These are phyloP conservation scores for Stachybotrys echinatus DNA, from an alignment of 2,329 filamentous ascomycete genomes.

Conservation along the genomic window DNA sequence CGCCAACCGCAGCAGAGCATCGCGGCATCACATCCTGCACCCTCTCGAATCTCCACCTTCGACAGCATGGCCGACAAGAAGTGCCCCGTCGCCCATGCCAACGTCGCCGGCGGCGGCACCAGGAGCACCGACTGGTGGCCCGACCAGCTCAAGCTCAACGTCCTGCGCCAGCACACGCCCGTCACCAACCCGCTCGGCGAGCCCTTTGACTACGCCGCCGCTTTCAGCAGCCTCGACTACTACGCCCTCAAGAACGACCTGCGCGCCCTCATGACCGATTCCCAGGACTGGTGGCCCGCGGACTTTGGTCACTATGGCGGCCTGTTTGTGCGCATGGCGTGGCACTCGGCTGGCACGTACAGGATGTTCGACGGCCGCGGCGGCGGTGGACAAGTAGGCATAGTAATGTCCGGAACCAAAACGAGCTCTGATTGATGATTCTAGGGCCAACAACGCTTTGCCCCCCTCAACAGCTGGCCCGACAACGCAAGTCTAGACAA, in stretches of 20 bases:
- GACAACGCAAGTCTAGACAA: conserved; percentile 77
- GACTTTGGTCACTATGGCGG: conserved; percentile 79
- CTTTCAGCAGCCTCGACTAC: conserved; percentile 58
- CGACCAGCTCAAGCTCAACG: conserved; percentile 59
- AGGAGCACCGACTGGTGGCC: conserved; percentile 73
- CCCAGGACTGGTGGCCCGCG: conserved; percentile 76
- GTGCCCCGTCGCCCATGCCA: conserved; percentile 11
- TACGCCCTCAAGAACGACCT: conserved; percentile 65
- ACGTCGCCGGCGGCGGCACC: conserved; percentile 58
- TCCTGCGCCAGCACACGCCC: conserved; percentile 66
- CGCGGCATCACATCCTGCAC: too few species aligned
- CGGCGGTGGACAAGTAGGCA: conserved; percentile 49
- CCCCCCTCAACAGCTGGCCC: conserved; percentile 75
- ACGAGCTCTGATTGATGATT: not conserved
- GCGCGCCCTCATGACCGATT: conserved; percentile 67
- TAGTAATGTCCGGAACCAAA: not conserved
- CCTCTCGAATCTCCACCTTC: too few species aligned
- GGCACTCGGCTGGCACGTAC: conserved; percentile 77
- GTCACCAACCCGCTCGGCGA: conserved; percentile 58
- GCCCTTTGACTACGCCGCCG: conserved; percentile 67
- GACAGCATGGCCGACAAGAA: not conserved
- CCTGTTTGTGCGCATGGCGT: conserved; percentile 75
- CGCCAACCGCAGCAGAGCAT: too few species aligned
- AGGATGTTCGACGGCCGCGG: conserved; percentile 70
- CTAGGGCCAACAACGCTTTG: conserved; percentile 71